Evolutionary conservation across 495 filamentous ascomycete genomes (phyloP), one percentile per base, ranked within the genome.

Genomic region (Aspergillus egyptiacus): DNA sequence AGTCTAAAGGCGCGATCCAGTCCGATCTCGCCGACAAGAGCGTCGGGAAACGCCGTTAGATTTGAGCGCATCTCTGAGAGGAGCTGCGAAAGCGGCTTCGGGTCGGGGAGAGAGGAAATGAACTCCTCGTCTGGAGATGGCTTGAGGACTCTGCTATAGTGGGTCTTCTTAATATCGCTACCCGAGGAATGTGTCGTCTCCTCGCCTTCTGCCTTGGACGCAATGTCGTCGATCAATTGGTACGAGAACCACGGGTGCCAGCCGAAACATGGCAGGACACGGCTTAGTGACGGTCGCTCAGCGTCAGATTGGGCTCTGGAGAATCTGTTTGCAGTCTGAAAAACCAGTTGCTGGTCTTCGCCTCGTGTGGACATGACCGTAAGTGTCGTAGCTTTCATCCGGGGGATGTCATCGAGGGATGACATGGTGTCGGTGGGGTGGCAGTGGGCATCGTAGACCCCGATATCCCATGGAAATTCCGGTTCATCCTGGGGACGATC

Each of bases 191-290:
- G n/a, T n/a, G 35, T 7, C 4, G 35, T 1, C 3, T 14, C n/a
- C 10, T 47, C 19, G 5, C 23, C 5, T 13, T 42, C 42, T 42
- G 44, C 42, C 36, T 52, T 64, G 43, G 2, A 63, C 57, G 37
- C 58, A 56, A 39, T 75, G 65, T 89, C 84, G 57, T 90, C 81
- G 54, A 81, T 80, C 46, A 95, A 78, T 53, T 94, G 85, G 61
- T 98, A 76, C 1, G 91, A 93, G 66, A 97, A 98, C 93, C 93
- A 98, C 1, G 94, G 94, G 64, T 98, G 93, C 89, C 91, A 96
- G n/a, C 93, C 93, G 69, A 96, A 98, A 23, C 82, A 83, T 0
- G 93, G 91, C 1, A 96, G 51, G 10, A 96, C 59, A 13, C 54
- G 60, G 9, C 56, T 53, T 25, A 40, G 55, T 8, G 52, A 50